Conservation (phyloP, 2,329 filamentous ascomycete genomes). For the Cytospora paraplurivora region DNA sequence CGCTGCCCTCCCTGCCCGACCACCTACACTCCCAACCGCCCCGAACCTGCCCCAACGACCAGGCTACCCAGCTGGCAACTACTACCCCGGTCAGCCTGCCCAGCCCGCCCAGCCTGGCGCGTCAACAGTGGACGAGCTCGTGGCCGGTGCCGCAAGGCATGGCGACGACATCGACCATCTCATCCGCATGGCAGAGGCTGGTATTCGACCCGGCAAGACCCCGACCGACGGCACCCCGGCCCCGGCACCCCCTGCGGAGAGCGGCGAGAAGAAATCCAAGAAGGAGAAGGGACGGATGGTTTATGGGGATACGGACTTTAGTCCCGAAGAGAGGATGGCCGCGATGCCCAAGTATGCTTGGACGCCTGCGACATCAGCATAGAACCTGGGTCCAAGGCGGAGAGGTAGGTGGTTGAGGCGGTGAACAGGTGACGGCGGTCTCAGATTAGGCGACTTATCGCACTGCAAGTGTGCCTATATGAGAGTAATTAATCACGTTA, state of each 20-base stretch:
- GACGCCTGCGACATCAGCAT: conserved; percentile 18
- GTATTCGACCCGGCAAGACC: conserved; percentile 52
- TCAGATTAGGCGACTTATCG: not conserved
- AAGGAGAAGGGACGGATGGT: conserved; percentile 69
- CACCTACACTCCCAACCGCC: conserved; percentile 39
- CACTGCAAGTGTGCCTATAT: not conserved
- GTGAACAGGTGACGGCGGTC: not conserved
- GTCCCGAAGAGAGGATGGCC: conserved; percentile 89
- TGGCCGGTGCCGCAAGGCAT: conserved; percentile 46
- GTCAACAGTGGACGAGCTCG: conserved; percentile 51
- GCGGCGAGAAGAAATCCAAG: conserved; percentile 65
- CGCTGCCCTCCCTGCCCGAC: conserved; percentile 50
- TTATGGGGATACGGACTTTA: conserved; percentile 77
- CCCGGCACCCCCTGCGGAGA: conserved; percentile 40
- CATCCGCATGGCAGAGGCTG: conserved; percentile 65
- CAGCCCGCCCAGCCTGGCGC: conserved; percentile 39
- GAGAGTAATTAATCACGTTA: not conserved
- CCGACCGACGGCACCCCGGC: conserved; percentile 36
- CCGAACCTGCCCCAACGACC: conserved; percentile 36
- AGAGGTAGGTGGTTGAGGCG: conserved; percentile 20
- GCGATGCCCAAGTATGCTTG: conserved; percentile 73
- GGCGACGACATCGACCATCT: conserved; percentile 67
- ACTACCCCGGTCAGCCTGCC: conserved; percentile 34
- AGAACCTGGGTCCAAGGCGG: not conserved
- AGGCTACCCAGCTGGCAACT: conserved; percentile 34